Percentiles rank a stretch among this genome's conserved stretches.
Evolutionary conservation across 2,329 filamentous ascomycete species (phyloP).

Genomic region (Lachnellula subtilissima): DNA sequence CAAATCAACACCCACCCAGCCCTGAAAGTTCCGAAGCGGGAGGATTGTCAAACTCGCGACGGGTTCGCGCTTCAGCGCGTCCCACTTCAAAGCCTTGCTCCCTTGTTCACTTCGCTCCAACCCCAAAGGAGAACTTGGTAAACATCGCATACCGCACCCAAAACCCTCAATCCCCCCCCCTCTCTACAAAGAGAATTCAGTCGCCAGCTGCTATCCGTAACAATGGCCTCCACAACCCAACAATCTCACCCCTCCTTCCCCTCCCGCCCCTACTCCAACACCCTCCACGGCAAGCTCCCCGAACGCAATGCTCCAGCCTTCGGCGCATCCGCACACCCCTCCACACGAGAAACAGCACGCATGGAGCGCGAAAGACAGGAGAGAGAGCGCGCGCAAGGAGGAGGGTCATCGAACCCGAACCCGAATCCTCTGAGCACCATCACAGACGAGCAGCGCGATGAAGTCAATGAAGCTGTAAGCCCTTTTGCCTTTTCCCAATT

Average conservation of each 20-base stretch:
- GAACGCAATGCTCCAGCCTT: conserved; percentile 38
- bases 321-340: conserved; percentile 33
- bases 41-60: neutral
- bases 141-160: neutral
- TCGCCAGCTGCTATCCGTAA: neutral
- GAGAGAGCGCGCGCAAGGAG: conserved; percentile 23
- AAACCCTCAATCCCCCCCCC: neutral
- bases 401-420: conserved; percentile 12
- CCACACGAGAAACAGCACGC: conserved; percentile 34
- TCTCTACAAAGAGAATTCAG: neutral
- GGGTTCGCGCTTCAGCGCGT: neutral
- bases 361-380: conserved; percentile 36
- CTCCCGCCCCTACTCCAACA: conserved; percentile 29
- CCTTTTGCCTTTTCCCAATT: neutral
- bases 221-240: conserved; percentile 40
- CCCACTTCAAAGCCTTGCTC: neutral
- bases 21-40: neutral
- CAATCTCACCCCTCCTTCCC: conserved; percentile 48
- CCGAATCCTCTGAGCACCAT: conserved; percentile 40
- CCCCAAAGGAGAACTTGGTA: neutral
- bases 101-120: neutral
- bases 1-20: neutral
- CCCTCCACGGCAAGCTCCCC: conserved; percentile 47
- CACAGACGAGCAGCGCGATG: conserved; percentile 84
- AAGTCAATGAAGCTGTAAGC: conserved; percentile 88